A percentile compares a stretch with the other conserved stretches of the same genome.
These are phyloP conservation scores for Calamus simplicifolius DNA, from an alignment of 176 grass and related monocot species.

Conservation along the genomic window DNA sequence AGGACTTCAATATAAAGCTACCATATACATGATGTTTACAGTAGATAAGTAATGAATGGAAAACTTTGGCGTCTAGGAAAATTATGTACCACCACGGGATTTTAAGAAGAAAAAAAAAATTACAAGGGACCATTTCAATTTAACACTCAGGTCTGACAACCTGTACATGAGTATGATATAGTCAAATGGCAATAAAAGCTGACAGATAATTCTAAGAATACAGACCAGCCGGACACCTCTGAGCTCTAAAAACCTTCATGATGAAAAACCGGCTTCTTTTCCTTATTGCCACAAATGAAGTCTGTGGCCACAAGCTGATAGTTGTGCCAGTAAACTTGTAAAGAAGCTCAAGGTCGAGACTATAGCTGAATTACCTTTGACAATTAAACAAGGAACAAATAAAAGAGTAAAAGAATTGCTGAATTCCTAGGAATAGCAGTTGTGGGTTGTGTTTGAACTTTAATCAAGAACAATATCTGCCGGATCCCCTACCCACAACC, in stretches of 20 bases:
- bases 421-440: conserved; percentile 43
- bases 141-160: background rate
- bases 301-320: background rate
- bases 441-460: conserved; percentile 9
- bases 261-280: background rate
- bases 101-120: background rate
- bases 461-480: conserved; percentile 93
- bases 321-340: background rate
- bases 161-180: background rate
- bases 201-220: background rate
- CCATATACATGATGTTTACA: no score
- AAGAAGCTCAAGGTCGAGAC: background rate
- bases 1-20: no score
- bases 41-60: background rate
- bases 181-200: background rate
- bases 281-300: background rate
- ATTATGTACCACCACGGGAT: background rate
- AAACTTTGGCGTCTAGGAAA: background rate
- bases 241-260: background rate
- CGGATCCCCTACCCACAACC: conserved; percentile 87
- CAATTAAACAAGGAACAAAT: conserved; percentile 32
- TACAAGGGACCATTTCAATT: background rate
- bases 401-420: conserved; percentile 53
- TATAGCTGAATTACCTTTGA: background rate
- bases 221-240: background rate